A percentile compares a stretch with the other conserved stretches of the same genome.
These are phyloP conservation scores for Petunia axillaris DNA, from an alignment of 257 asterid species.

Conservation along the genomic window DNA sequence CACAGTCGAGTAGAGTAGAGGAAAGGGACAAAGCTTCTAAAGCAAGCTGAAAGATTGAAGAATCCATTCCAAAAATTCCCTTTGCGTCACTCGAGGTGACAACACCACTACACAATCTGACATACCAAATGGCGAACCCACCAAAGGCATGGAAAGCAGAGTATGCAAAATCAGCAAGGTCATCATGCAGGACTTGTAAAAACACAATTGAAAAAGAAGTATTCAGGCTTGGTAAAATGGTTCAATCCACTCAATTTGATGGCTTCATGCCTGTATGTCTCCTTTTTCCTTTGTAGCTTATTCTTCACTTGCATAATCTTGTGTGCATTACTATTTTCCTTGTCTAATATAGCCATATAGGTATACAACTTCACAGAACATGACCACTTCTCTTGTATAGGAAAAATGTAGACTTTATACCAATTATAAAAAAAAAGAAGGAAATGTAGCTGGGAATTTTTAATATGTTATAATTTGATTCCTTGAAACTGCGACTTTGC, in stretches of 20 bases:
- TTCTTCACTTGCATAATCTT: not conserved
- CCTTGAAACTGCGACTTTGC: conserved; percentile 2
- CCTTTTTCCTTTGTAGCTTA: not conserved
- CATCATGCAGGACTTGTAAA: conserved; percentile 92
- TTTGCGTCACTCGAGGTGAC: conserved; percentile 8
- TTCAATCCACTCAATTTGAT: conserved; percentile 83
- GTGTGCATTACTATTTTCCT: not conserved
- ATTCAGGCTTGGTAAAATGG: conserved; percentile 94
- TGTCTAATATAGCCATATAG: not conserved
- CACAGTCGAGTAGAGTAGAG: conserved; percentile 7
- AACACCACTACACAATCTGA: not conserved
- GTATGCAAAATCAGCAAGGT: conserved; percentile 89
- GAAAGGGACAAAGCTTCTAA: not conserved
- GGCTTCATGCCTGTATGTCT: conserved; percentile 85
- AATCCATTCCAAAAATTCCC: not conserved
- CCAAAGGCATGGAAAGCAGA: conserved; percentile 92
- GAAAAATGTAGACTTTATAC: not conserved
- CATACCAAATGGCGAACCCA: conserved; percentile 71
- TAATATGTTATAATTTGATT: not conserved
- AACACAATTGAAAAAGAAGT: conserved; percentile 60
- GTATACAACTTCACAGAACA: not conserved
- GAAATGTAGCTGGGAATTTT: not conserved
- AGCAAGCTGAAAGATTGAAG: conserved; percentile 25
- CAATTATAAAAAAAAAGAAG: too few relatives aligned
- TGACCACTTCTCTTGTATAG: not conserved